These are phyloP conservation scores for Pythium monospermum DNA, from an alignment of 352 stramenopile genomes.

Conservation along the genomic window DNA sequence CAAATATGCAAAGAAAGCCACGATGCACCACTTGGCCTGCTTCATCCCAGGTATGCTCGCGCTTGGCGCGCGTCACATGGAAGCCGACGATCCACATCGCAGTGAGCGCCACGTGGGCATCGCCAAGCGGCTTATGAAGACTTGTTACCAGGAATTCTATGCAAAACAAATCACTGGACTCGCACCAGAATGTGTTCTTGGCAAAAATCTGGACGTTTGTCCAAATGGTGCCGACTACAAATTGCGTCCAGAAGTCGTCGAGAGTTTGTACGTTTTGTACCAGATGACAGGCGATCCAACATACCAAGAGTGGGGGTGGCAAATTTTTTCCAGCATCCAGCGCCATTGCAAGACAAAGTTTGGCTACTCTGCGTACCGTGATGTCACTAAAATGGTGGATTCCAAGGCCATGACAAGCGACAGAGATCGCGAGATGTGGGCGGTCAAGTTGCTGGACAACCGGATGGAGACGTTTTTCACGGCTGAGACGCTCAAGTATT, in stretches of 20 bases:
- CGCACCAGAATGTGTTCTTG: slow-evolving; percentile 85
- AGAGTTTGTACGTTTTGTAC: slow-evolving; percentile 96
- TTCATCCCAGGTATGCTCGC: slow-evolving; percentile 94
- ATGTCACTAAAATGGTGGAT: slow-evolving; percentile 27
- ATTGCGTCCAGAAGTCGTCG: slow-evolving; percentile 94
- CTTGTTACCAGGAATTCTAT: slow-evolving; percentile 94
- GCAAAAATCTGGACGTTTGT: slow-evolving; percentile 8
- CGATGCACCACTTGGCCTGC: slow-evolving; percentile 97
- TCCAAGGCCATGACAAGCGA: slow-evolving; percentile 5
- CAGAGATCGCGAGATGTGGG: slow-evolving; percentile 6
- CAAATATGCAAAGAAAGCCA: slow-evolving; percentile 32
- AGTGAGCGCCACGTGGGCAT: slow-evolving; percentile 76
- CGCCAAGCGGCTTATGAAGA: slow-evolving; percentile 89
- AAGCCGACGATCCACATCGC: slow-evolving; percentile 38
- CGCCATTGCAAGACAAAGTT: slow-evolving; percentile 85
- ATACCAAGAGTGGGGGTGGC: slow-evolving; percentile 95
- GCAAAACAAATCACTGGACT: slow-evolving; percentile 87
- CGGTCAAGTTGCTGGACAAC: slow-evolving; percentile 56
- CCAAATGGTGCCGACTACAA: slow-evolving; percentile 83
- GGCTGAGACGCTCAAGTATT: slow-evolving; percentile 98
- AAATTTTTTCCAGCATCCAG: slow-evolving; percentile 94
- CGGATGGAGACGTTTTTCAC: slow-evolving; percentile 99
- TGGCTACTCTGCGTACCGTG: slow-evolving; percentile 78
- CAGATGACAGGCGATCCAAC: slow-evolving; percentile 91
- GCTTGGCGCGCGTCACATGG: slow-evolving; percentile 52